Conservation (phyloP, 371 early-diverging fungal genomes). For the Pancytospora epiphaga region DNA sequence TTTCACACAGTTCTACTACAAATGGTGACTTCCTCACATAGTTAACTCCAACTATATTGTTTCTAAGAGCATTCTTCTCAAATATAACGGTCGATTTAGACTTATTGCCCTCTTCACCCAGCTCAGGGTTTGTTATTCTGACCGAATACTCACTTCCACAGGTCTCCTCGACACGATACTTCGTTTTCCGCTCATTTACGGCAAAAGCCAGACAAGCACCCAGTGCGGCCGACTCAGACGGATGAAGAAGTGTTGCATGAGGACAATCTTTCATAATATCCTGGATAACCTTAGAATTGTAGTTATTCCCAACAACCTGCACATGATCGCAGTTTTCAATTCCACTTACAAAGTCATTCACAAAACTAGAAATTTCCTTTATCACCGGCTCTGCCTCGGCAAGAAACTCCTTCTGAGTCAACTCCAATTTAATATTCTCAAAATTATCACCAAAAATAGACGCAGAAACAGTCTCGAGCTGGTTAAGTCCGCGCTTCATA, state of each 20-base stretch:
- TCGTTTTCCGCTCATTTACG: conserved; percentile 16
- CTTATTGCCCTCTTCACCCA: conserved; percentile 7
- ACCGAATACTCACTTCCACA: conserved; percentile 24
- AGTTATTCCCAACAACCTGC: conserved; percentile 52
- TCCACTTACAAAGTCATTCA: conserved; percentile 20
- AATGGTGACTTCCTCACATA: conserved; percentile 37
- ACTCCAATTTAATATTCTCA: conserved; percentile 15
- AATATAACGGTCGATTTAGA: conserved; percentile 30
- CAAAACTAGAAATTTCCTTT: conserved; percentile 36
- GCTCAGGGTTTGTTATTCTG: neutral
- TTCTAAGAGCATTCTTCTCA: conserved; percentile 3
- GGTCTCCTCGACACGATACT: conserved; percentile 38
- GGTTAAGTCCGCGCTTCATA: conserved; percentile 44
- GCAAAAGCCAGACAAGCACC: conserved; percentile 42
- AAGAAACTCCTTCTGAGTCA: conserved; percentile 40
- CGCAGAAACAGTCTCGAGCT: conserved; percentile 9
- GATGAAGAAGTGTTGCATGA: conserved; percentile 17
- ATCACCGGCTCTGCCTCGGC: conserved; percentile 7
- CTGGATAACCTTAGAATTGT: conserved; percentile 29
- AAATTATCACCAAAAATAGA: conserved; percentile 30
- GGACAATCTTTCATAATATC: conserved; percentile 20
- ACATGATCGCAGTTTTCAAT: conserved; percentile 8
- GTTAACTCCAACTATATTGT: conserved; percentile 11
- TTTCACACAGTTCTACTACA: conserved; percentile 28
- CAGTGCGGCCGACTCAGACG: conserved; percentile 32